These are phyloP conservation scores for Phanerodontia chrysosporium DNA, from an alignment of 768 basidiomycete genomes.

Conservation along the genomic window DNA sequence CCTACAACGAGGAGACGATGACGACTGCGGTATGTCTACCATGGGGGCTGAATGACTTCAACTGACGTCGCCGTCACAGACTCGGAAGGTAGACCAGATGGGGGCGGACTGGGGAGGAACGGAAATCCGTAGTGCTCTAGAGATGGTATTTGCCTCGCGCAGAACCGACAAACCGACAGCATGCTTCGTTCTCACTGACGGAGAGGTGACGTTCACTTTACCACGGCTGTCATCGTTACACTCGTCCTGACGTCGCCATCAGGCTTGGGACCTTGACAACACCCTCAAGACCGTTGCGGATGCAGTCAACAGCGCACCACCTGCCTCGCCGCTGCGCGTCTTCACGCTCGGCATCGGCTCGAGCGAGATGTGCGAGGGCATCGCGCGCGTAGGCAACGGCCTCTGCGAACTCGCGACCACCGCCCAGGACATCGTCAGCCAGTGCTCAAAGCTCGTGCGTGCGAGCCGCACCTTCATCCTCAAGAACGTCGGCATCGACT, in stretches of 20 bases:
- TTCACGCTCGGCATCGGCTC: too few relatives aligned
- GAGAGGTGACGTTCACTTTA: slow-evolving; percentile 29
- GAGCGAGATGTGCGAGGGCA: too few relatives aligned
- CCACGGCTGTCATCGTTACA: not conserved
- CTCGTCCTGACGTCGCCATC: too few relatives aligned
- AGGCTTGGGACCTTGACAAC: slow-evolving; percentile 11
- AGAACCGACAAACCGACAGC: slow-evolving; percentile 35
- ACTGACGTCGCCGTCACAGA: not conserved
- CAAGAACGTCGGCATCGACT: slow-evolving; percentile 44
- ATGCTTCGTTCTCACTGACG: slow-evolving; percentile 59
- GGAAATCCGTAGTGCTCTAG: slow-evolving; percentile 42
- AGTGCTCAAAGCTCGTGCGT: slow-evolving; percentile 46
- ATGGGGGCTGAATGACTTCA: slow-evolving; percentile 36
- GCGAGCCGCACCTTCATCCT: slow-evolving; percentile 47
- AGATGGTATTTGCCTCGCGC: slow-evolving; percentile 32
- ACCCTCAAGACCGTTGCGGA: not conserved
- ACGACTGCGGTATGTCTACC: slow-evolving; percentile 42
- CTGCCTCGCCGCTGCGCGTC: too few relatives aligned
- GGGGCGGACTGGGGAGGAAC: slow-evolving; percentile 47
- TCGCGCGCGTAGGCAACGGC: slow-evolving; percentile 39
- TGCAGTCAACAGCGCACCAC: too few relatives aligned
- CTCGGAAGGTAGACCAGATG: slow-evolving; percentile 35
- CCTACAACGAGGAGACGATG: slow-evolving; percentile 30
- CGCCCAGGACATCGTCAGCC: slow-evolving; percentile 42
- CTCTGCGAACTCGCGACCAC: slow-evolving; percentile 41